Base-by-base conservation (phyloP, 2,329 filamentous ascomycete species). In the Colletotrichum acutatum region DNA sequence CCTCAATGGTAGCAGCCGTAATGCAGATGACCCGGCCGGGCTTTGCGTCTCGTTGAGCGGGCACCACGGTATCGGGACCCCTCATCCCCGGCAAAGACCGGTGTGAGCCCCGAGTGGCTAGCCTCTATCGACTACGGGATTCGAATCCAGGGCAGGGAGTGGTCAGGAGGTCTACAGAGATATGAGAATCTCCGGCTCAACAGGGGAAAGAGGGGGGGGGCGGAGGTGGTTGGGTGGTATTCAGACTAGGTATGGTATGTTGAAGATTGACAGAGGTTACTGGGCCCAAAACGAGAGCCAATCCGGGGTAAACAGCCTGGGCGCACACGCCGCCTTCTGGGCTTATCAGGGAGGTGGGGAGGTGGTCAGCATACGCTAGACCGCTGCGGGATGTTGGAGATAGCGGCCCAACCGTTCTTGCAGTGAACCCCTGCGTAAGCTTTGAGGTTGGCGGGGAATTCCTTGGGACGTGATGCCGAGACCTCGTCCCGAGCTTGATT, bases 1-100 rank as follows among this genome's bases (percentile, higher is more conserved):
- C n/a, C 14, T 53, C 56, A 32, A 52, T 34, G 14, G 11, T 26
- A 11, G 22, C 56, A 37, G n/a, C 26, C 52, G 22, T n/a, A n/a
- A 12, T 16, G 22, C 28, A 12, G 52, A 14, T 14, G 9, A 65
- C 57, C 54, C 26, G 30, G 32, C 42, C 59, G 42, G 42, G n/a
- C 11, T 49, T 37, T 37, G 22, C 54, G 54, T 60, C 24, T 28
- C n/a, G 64, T 60, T 19, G 30, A 49, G 49, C 54, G 16, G 26
- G 26, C 30, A 56, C 42, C 30, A 60, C 42, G n/a, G 58, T 62
- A 70, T 64, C 58, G 54, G 16, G 14, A 42, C 65, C 57, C 58
- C 65, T 63, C 69, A 34, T 68, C 22, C 14, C 64, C 65, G 65
- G 69, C 34, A 65, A 61, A 60, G 19, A 37, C 56, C 67, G 66